Conservation (phyloP, 116 monocot genomes). For the Posidonia oceanica region DNA sequence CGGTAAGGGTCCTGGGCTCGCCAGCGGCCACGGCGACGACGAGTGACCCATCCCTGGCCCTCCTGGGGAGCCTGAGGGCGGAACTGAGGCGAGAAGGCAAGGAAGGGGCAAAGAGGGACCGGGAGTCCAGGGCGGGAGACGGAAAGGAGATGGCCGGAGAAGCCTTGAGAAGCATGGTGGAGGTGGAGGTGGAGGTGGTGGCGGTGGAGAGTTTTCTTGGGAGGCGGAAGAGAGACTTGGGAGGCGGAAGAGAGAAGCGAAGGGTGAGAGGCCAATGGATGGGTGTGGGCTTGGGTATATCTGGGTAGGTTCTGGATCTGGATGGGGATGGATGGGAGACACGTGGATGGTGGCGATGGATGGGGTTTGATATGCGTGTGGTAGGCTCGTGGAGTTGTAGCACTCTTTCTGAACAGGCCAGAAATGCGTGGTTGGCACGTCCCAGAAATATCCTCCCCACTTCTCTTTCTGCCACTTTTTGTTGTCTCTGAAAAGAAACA, state of each 20-base stretch:
- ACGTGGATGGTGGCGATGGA: neutral
- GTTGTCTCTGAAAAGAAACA: too few relatives aligned
- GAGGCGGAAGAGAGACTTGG: neutral
- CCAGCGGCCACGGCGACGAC: constrained; percentile 15
- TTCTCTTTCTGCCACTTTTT: too few relatives aligned
- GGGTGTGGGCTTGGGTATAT: neutral
- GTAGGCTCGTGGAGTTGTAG: neutral
- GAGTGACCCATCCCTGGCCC: constrained; percentile 1
- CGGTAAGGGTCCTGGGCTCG: constrained; percentile 18
- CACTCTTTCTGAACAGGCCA: too few relatives aligned
- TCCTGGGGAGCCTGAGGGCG: neutral
- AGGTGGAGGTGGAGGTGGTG: neutral
- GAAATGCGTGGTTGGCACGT: too few relatives aligned
- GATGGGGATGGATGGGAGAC: neutral
- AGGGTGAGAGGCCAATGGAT: neutral
- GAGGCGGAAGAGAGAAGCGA: neutral
- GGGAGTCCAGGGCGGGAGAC: neutral
- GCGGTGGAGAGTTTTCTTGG: too few relatives aligned
- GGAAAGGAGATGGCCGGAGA: constrained; percentile 16
- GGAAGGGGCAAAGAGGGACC: neutral
- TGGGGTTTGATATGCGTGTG: neutral
- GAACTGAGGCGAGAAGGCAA: neutral
- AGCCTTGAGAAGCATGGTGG: constrained; percentile 35
- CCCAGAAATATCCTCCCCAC: too few relatives aligned
- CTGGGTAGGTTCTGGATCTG: neutral